phyloP scores from a whole-genome alignment of 2,329 filamentous ascomycete species.

The Talaromyces rugulosus region DNA sequence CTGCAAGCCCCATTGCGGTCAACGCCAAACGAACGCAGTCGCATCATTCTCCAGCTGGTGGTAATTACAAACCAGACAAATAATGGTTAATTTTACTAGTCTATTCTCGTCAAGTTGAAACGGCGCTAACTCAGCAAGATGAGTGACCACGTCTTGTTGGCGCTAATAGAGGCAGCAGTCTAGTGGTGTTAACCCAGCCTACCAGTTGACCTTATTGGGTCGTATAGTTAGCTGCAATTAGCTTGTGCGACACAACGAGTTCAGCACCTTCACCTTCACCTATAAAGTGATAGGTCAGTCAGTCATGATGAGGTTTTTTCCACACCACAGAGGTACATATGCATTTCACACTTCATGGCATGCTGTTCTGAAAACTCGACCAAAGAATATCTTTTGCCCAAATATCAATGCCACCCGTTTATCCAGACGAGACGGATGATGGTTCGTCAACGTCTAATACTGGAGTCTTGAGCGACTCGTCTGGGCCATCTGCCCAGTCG shows the following conservation, averaged over 20 bases:
- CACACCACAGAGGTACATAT: neutral
- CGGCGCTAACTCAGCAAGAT: too few relatives aligned
- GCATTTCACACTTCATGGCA: neutral
- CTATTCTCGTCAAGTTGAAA: too few relatives aligned
- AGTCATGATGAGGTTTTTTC: neutral
- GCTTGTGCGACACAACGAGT: too few relatives aligned
- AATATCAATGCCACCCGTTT: neutral
- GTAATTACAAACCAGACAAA: too few relatives aligned
- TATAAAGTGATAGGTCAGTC: neutral
- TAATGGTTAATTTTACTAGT: too few relatives aligned
- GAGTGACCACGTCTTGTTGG: too few relatives aligned
- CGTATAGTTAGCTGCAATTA: neutral
- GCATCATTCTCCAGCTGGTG: too few relatives aligned
- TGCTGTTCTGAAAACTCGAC: neutral
- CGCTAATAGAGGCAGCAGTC: too few relatives aligned
- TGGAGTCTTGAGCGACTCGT: neutral
- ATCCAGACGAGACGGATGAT: neutral
- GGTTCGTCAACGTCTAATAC: neutral
- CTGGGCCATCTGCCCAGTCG: conserved; percentile 2
- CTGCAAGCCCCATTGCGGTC: too few relatives aligned
- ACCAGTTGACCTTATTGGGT: neutral
- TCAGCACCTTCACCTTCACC: neutral
- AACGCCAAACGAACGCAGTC: too few relatives aligned
- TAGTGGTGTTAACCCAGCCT: too few relatives aligned
- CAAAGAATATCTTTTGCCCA: neutral